These are phyloP conservation scores for Blastobotrys capitulatus DNA, from an alignment of 1,139 yeast genomes.

Conservation along the genomic window DNA sequence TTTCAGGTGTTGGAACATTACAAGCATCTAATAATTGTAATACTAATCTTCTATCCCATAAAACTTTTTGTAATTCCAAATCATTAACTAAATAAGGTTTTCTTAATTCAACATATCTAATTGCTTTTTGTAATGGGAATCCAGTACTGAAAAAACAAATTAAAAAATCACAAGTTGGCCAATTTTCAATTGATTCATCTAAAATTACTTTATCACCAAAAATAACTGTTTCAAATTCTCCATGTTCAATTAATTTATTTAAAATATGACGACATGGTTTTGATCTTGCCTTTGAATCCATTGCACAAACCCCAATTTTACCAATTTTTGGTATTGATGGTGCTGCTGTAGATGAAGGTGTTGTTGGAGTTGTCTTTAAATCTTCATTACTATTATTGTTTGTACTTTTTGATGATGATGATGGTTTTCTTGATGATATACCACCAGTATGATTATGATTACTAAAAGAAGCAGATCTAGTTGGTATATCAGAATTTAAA, in stretches of 20 bases:
- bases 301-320: slow-evolving; percentile 96
- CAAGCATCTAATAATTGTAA: slow-evolving; percentile 75
- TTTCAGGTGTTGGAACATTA: slow-evolving; percentile 79
- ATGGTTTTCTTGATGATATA: too few species aligned
- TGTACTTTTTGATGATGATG: background rate
- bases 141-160: slow-evolving; percentile 94
- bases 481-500: background rate
- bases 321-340: slow-evolving; percentile 62
- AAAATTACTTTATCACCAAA: slow-evolving; percentile 97
- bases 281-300: slow-evolving; percentile 94
- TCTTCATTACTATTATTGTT: background rate
- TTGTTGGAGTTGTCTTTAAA: background rate
- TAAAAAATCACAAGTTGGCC: slow-evolving; percentile 98
- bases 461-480: background rate
- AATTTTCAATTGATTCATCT: slow-evolving; percentile 86
- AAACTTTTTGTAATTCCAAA: slow-evolving; percentile 79
- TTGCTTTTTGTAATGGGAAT: slow-evolving; percentile 94
- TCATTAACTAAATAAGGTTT: slow-evolving; percentile 91
- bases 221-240: slow-evolving; percentile 93
- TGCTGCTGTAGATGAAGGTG: background rate
- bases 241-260: slow-evolving; percentile 81
- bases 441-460: background rate
- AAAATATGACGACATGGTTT: slow-evolving; percentile 93
- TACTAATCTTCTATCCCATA: slow-evolving; percentile 95
- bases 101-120: slow-evolving; percentile 79